Base-by-base conservation (phyloP, 73 alveolate species). In the Paramecium caudatum region DNA sequence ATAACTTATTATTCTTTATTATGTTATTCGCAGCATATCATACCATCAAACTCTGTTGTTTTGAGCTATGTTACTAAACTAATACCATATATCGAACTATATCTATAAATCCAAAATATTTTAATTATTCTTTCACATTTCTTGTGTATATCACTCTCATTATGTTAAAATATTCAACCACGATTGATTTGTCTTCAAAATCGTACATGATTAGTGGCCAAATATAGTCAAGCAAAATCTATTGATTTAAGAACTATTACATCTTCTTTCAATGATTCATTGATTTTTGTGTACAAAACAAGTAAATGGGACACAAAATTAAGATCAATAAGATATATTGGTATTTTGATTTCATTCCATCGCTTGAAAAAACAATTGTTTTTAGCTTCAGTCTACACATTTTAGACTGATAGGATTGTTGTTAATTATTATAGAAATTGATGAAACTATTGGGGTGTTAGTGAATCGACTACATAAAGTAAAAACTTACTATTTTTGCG, bases 11-110 rank as follows among this genome's bases (percentile, higher is more conserved):
- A 55, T 33, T 65, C 34, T 25, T 36, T 65, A 8, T 74, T 74
- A 25, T 74, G 88, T 39, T 43, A 30, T 74, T 74, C 43, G 43
- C 88, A 74, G 43, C 88, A 74, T n/a, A 45, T 45, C 43, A 27
- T 30, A 7, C 43, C 65, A 19, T 74, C 88, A 0, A 74, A n/a
- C 19, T 74, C 62, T 16, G 88, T 41, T 37, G 47, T 37, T 74
- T 74, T 74, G 12, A 74, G 49, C 83, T 65, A 21, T 13, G 47
- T 16, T 65, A 25, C 25, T 36, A 65, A 30, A 30, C 16, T 65
- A 33, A 25, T 65, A 65, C 68, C 88, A 74, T 74, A 3, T n/a
- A 74, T 41, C 43, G 36, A 3, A 39, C 65, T 27, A 74, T 74
- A 5, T 74, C 88, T 4, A 74, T 36, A 16, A 74, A 15, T 9